Evolutionary conservation across 352 stramenopile genomes (phyloP), one percentile per base, ranked within the genome.

Genomic region (Thalassiosira livingstoniorum): DNA sequence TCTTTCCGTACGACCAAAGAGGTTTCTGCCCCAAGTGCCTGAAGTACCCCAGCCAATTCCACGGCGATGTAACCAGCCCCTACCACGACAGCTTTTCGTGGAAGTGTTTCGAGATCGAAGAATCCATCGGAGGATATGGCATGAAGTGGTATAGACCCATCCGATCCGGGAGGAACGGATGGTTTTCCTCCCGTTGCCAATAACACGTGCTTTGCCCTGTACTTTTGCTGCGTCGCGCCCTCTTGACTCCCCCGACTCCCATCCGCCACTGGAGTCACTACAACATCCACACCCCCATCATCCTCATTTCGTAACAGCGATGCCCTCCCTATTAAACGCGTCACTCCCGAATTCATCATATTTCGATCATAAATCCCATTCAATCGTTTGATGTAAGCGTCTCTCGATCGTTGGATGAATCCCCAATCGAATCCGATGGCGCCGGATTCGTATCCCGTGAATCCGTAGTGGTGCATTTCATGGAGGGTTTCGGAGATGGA

Each of bases 51-150:
- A 1, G 97, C 97, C 37, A 99, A 86, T 93, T 99, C 97, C 2
- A 99, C 96, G 29, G 96, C 97, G 86, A 99, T 99, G 91, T 99
- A 99, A 18, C 98, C 98, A 4, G 96, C 97, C 53, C 98, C 98
- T 7, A 99, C 92, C 4, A 99, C 96, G 0, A 97, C 96, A 32
- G 97, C 95, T 74, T 97, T 98, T 66, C 94, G 93, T 11, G 97
- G 97, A 68, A 94, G 78, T 32, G 88, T 78, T 67, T 98, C 93
- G 25, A 99, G 87, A 58, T 98, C 94, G 89, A 98, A 99, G 89
- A 99, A 99, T 18, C 94, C 96, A 89, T 99, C 96, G 68, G 91
- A 97, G 73, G 96, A 95, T 78, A 98, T 98, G 35, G 92, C 93
- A 83, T 98, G 92, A 83, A 98, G 96, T 15, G 86, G 95, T 58